A percentile compares a stretch with the other conserved stretches of the same genome.
These are phyloP conservation scores for Salicornia ramosissima DNA, from an alignment of 148 eudicot species.

Conservation along the genomic window DNA sequence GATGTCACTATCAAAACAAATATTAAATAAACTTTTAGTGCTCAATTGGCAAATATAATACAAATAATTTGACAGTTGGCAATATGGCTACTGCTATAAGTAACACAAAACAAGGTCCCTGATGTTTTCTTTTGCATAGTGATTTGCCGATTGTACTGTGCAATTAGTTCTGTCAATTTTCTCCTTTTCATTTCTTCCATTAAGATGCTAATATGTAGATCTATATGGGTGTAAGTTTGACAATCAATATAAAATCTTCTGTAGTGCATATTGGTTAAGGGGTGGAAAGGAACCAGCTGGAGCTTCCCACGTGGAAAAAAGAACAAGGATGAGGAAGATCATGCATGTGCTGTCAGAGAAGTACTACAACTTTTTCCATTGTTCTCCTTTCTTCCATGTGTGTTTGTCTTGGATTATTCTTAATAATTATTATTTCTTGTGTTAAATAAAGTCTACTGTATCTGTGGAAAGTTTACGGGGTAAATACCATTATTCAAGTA, in stretches of 20 bases:
- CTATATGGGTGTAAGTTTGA: not conserved
- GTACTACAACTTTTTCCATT: constrained; percentile 31
- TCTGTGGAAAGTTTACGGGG: not conserved
- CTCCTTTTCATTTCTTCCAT: not conserved
- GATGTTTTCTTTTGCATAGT: not conserved
- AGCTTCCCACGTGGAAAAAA: constrained; percentile 99
- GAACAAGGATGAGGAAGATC: constrained; percentile 97
- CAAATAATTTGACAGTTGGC: not conserved
- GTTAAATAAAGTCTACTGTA: not conserved
- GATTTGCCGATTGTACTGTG: not conserved
- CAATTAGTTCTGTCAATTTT: not conserved
- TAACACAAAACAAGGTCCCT: not conserved
- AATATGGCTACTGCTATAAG: not conserved
- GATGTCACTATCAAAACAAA: no score
- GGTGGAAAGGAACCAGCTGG: constrained; percentile 99
- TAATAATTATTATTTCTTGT: not conserved
- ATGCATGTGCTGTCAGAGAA: constrained; percentile 95
- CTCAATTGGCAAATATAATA: not conserved
- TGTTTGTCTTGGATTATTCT: constrained; percentile 5
- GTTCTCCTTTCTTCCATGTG: not conserved
- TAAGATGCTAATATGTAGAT: not conserved
- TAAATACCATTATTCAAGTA: not conserved
- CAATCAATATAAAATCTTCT: constrained; percentile 10
- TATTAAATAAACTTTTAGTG: not conserved
- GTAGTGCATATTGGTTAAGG: constrained; percentile 95